Percentiles rank a stretch among this genome's conserved stretches.
Evolutionary conservation across 768 basidiomycete species (phyloP).

Genomic region (Clitopilus passeckerianus): DNA sequence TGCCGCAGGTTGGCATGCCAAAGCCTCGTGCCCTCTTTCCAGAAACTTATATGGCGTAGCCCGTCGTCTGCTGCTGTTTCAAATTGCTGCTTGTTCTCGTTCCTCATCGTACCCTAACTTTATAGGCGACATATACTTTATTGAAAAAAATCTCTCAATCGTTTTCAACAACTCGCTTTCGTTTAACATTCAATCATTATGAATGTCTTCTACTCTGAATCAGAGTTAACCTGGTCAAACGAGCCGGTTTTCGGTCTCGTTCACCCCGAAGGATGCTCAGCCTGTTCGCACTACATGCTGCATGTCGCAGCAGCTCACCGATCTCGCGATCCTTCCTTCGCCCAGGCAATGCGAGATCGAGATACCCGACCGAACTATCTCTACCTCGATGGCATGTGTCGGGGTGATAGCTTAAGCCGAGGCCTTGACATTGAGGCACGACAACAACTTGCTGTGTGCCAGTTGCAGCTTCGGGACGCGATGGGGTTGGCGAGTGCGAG

Average conservation of each 20-base stretch:
- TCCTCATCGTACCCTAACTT: neutral
- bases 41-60: neutral
- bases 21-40: neutral
- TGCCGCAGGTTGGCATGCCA: neutral
- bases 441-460: neutral
- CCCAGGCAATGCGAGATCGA: neutral
- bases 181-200: neutral
- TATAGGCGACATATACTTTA: no score
- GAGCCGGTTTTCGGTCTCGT: slow-evolving; percentile 12
- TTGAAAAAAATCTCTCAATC: no score
- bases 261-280: slow-evolving; percentile 8
- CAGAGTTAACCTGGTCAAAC: slow-evolving; percentile 7
- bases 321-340: neutral
- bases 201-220: neutral
- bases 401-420: neutral
- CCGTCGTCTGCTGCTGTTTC: neutral
- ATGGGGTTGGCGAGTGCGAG: neutral
- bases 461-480: neutral
- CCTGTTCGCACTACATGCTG: slow-evolving; percentile 10
- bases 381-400: neutral
- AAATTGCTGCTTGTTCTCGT: neutral
- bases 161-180: no score
- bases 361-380: neutral
- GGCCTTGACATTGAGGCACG: neutral
- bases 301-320: slow-evolving; percentile 8